Evolutionary conservation across 495 filamentous ascomycete species (phyloP).

Genomic region (Geoglossum glabrum): DNA sequence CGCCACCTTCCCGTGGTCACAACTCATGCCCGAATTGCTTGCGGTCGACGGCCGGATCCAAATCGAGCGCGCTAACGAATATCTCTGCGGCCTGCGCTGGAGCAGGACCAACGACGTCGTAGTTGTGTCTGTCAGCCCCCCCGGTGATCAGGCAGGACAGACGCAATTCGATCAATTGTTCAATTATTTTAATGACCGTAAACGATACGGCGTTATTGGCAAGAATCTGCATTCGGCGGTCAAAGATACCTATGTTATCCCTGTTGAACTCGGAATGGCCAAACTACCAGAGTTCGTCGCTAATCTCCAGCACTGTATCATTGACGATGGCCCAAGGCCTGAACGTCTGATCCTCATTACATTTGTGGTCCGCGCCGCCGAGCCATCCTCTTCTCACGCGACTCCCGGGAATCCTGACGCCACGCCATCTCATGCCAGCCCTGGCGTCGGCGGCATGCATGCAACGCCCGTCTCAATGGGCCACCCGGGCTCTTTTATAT

Average conservation of each 20-base stretch:
- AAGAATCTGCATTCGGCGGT: constrained; percentile 25
- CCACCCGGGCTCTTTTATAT: background rate
- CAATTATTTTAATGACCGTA: constrained; percentile 57
- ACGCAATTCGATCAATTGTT: constrained; percentile 46
- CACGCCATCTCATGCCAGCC: constrained; percentile 8
- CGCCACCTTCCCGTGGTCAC: constrained; percentile 39
- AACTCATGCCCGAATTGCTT: constrained; percentile 47
- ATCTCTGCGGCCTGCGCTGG: constrained; percentile 64
- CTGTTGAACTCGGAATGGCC: constrained; percentile 15
- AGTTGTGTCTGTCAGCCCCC: constrained; percentile 42
- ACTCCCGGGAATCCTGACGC: constrained; percentile 21
- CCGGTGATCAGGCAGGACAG: constrained; percentile 26
- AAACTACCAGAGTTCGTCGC: constrained; percentile 44
- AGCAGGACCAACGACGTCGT: constrained; percentile 53
- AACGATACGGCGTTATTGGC: constrained; percentile 63
- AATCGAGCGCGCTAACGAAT: constrained; percentile 60
- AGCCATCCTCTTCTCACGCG: constrained; percentile 26
- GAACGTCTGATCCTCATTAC: constrained; percentile 57
- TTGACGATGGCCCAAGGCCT: constrained; percentile 37
- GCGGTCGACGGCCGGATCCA: constrained; percentile 70
- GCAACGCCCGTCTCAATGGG: background rate
- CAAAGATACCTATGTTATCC: constrained; percentile 23
- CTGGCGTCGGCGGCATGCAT: constrained; percentile 9
- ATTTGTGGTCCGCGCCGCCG: constrained; percentile 46
- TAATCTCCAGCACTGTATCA: constrained; percentile 49